These are phyloP conservation scores for Sarcodon aspratus DNA, from an alignment of 768 basidiomycete species.

Conservation along the genomic window DNA sequence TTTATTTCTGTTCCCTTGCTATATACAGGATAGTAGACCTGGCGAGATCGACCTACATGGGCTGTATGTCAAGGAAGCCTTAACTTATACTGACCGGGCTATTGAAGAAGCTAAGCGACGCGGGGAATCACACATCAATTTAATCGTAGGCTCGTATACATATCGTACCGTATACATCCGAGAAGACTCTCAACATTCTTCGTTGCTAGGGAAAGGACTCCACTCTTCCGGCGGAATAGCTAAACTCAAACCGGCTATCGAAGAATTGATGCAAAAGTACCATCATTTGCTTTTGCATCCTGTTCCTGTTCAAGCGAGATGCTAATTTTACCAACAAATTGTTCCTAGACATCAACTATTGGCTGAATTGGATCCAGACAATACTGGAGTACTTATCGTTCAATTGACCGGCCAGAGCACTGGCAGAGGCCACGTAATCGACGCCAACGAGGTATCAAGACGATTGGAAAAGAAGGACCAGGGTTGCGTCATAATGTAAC, in stretches of 20 bases:
- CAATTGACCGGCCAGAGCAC: slow-evolving; percentile 37
- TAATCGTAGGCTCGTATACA: slow-evolving; percentile 70
- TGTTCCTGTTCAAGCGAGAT: background rate
- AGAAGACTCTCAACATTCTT: background rate
- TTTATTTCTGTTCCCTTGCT: background rate
- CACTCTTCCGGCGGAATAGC: slow-evolving; percentile 69
- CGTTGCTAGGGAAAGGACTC: slow-evolving; percentile 62
- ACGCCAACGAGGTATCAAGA: slow-evolving; percentile 45
- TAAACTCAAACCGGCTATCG: slow-evolving; percentile 89
- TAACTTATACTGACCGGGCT: slow-evolving; percentile 58
- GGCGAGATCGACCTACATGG: slow-evolving; percentile 88
- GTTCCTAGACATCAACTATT: slow-evolving; percentile 52
- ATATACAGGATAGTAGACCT: slow-evolving; percentile 42
- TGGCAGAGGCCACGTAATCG: slow-evolving; percentile 30
- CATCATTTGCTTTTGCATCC: slow-evolving; percentile 8
- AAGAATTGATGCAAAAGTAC: slow-evolving; percentile 75
- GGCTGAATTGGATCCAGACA: slow-evolving; percentile 68
- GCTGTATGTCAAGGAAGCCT: slow-evolving; percentile 88
- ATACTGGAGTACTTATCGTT: slow-evolving; percentile 79
- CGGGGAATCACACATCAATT: slow-evolving; percentile 52
- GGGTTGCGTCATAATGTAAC: slow-evolving; percentile 62
- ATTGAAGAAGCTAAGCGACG: slow-evolving; percentile 53
- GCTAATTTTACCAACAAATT: background rate
- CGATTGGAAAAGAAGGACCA: slow-evolving; percentile 38
- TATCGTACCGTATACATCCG: background rate